Evolutionary conservation across 1,284 basidiomycete species (phyloP), one percentile per base, ranked within the genome.

Genomic region (Heliocybe sulcata): DNA sequence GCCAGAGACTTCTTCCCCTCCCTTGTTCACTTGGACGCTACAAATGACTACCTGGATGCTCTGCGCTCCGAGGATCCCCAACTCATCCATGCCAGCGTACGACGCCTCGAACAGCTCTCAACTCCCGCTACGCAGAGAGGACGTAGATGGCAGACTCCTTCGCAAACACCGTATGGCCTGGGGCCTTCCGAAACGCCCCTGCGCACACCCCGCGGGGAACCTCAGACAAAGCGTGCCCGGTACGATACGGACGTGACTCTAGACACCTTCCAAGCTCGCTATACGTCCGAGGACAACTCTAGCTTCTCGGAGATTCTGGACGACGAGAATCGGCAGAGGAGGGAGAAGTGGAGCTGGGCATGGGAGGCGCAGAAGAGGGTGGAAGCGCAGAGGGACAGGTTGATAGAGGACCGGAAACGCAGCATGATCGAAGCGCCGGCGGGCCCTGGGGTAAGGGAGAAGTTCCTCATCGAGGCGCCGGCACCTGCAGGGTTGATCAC

Each of bases 1-100:
- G 88, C 92, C 51, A 86, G 97, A 53, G 95, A 98, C 73, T 99
- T 98, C 78, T 99, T 98, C 66, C 96, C 96, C 0, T 91, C 89
- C 12, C 81, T 97, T 11, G 83, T 87, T 20, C 90, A 92, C 62
- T 77, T 95, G 29, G 90, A 94, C 62, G 90, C 91, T 20, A 92
- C 91, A 16, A 92, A 94, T 67, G 80, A 79, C 55, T 93, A 92
- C 67, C 81, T 94, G 16, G 85, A 90, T 56, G 91, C 92, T 1
- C 73, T 93, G 22, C 77, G 79, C 45, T 75, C 83, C 23, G 77
- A 85, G 59, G 90, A 95, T 65, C 82, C 88, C 1, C 73, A 79
- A 55, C 79, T 87, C 19, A 85, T 94, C 51, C 77, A 82, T 51
- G 80, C 84, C 1, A 86, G 88, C 27, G 87, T 92, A 3, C 82